Conservation (phyloP, 768 basidiomycete genomes). For the Suillus lakei region DNA sequence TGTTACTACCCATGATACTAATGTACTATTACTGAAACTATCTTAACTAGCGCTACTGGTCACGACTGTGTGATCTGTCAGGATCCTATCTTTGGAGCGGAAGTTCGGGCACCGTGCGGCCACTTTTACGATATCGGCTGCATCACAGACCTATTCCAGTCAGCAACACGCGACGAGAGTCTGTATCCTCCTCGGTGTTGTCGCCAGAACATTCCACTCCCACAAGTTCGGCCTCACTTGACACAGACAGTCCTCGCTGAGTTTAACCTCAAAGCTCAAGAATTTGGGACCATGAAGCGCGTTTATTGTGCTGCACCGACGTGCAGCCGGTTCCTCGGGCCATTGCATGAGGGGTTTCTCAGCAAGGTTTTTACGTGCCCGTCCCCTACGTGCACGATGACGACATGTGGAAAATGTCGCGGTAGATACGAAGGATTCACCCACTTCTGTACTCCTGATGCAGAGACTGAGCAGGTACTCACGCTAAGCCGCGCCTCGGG, state of each 20-base stretch:
- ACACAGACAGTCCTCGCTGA: conserved; percentile 18
- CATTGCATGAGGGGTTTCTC: conserved; percentile 34
- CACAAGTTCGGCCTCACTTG: conserved; percentile 30
- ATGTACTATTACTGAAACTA: conserved; percentile 1
- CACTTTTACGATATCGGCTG: conserved; percentile 43
- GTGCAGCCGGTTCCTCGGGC: conserved; percentile 43
- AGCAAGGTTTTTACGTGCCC: conserved; percentile 24
- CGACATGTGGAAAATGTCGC: conserved; percentile 33
- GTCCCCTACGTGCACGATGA: conserved; percentile 20
- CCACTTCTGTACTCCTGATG: conserved; percentile 32
- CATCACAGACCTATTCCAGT: conserved; percentile 37
- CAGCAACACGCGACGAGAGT: conserved; percentile 41
- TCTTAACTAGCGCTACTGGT: conserved; percentile 21
- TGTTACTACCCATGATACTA: background rate
- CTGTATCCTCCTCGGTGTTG: conserved; percentile 49
- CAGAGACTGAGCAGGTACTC: conserved; percentile 29
- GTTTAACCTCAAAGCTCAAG: conserved; percentile 32
- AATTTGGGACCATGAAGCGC: conserved; percentile 39
- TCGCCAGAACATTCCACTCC: conserved; percentile 32
- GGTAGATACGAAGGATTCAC: conserved; percentile 26
- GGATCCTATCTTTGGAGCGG: conserved; percentile 33
- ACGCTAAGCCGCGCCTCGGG: conserved; percentile 30
- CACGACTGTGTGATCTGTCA: conserved; percentile 41
- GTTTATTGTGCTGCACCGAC: conserved; percentile 42
- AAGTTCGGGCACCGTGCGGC: conserved; percentile 37